Evolutionary conservation across 345 rosid species (phyloP).

Genomic region (Hibiscus mutabilis): DNA sequence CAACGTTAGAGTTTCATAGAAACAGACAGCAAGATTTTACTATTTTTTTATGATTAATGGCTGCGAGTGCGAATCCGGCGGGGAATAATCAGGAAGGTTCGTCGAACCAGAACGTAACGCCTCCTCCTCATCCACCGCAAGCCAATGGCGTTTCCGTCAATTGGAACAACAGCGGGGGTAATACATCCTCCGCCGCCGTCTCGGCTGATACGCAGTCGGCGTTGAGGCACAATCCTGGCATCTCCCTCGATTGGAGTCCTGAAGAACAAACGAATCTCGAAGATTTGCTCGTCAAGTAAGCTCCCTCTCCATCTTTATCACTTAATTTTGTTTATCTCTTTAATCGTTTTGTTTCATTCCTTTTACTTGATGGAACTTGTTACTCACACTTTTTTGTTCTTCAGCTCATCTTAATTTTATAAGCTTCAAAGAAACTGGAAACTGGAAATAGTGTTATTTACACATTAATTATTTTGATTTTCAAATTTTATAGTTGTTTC

Average conservation of each 20-base stretch:
- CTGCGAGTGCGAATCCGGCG: constrained; percentile 62
- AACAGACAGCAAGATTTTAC: neutral
- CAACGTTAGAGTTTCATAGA: neutral
- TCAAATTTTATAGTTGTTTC: neutral
- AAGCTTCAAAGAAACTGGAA: neutral
- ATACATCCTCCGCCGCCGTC: constrained; percentile 1
- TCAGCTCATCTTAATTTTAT: neutral
- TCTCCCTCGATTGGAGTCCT: constrained; percentile 57
- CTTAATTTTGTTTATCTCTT: neutral
- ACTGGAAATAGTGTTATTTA: neutral
- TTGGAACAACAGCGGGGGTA: constrained; percentile 37
- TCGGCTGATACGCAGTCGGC: constrained; percentile 40
- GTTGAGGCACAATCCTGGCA: constrained; percentile 62
- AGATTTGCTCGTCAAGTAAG: constrained; percentile 57
- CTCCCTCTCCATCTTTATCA: neutral
- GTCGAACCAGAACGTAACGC: constrained; percentile 32
- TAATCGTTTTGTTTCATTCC: neutral
- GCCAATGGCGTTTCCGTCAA: constrained; percentile 42
- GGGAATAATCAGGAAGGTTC: constrained; percentile 39
- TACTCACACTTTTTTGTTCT: neutral
- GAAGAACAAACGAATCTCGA: constrained; percentile 70
- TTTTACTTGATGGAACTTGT: neutral
- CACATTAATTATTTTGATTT: neutral
- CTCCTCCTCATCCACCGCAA: constrained; percentile 24
- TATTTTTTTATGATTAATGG: constrained; percentile 26